Conservation (phyloP, 2,329 filamentous ascomycete species). For the Zasmidium cellare region DNA sequence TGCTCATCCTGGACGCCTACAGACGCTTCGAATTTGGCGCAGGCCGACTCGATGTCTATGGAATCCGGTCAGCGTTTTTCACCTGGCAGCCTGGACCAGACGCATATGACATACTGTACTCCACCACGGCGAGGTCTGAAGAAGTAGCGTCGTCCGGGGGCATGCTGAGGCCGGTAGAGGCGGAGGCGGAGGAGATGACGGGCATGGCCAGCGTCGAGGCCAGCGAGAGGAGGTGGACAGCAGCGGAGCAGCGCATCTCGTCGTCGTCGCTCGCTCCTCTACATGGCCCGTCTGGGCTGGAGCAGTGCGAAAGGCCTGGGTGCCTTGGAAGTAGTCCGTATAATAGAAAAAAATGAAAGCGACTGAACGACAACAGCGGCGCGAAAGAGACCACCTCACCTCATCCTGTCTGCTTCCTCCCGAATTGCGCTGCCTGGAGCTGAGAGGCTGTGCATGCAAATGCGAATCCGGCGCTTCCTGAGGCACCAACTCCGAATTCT, state of each 20-base stretch:
- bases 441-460: background rate
- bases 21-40: conserved; percentile 41
- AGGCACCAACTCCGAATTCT: too few relatives aligned
- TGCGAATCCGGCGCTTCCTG: background rate
- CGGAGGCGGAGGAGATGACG: background rate
- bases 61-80: background rate
- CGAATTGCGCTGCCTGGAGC: background rate
- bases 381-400: too few relatives aligned
- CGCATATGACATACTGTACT: conserved; percentile 19
- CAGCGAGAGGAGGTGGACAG: background rate
- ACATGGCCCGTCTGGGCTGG: background rate
- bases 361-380: background rate
- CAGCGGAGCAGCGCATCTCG: background rate
- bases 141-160: background rate
- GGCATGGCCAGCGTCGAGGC: background rate
- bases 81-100: background rate
- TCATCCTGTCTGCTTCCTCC: too few relatives aligned
- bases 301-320: background rate
- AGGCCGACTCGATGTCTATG: conserved; percentile 25
- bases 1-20: conserved; percentile 30
- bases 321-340: too few relatives aligned
- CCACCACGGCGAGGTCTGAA: conserved; percentile 13
- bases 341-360: too few relatives aligned
- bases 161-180: background rate
- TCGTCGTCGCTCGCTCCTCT: background rate